Base-by-base conservation (phyloP, 495 filamentous ascomycete species). In the Neurospora sp. region DNA sequence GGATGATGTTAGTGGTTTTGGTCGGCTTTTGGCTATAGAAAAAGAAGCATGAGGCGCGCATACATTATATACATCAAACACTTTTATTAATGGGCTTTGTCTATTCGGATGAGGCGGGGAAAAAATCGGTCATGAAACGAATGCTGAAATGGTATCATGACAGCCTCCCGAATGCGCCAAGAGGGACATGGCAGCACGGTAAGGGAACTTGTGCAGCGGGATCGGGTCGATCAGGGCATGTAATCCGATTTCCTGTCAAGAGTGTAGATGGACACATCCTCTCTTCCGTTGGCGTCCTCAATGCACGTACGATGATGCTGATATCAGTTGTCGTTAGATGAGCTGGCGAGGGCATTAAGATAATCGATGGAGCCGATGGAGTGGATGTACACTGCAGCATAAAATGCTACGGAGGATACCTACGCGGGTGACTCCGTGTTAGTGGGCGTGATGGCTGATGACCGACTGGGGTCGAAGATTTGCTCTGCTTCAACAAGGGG, bases 1-100 rank as follows among this genome's bases (percentile, higher is more conserved):
- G 21, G 42, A 37, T 59, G 31, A 69, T 54, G 21, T 31, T 34
- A 24, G 36, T 37, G 39, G 37, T 21, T 37, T 37, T 28, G 28
- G 17, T 38, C 34, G 19, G 5, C 36, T 10, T 54, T 31, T 39
- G 40, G 24, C 24, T 36, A 59, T 36, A 24, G 74, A 66, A 39
- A 62, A 69, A 36, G 48, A 21, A 38, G 48, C 37, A 73, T 69
- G 69, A 39, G 59, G 69, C 42, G 39, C 40, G 66, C 36, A 38
- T 71, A 45, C 13, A n/a, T 69, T 71, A 74, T 74, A 66, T 43
- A 28, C 42, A 37, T 36, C 31, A 72, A 36, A 73, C 39, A 70
- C 59, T 34, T 37, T 19, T 19, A 13, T 38, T 40, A 10, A 36
- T 66, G 21, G 36, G 36, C 36, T 71, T 34, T 21, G 31, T 38